Evolutionary conservation across 176 grass and related monocot species (phyloP), one percentile per base, ranked within the genome.

Genomic region (Raddia distichophylla): DNA sequence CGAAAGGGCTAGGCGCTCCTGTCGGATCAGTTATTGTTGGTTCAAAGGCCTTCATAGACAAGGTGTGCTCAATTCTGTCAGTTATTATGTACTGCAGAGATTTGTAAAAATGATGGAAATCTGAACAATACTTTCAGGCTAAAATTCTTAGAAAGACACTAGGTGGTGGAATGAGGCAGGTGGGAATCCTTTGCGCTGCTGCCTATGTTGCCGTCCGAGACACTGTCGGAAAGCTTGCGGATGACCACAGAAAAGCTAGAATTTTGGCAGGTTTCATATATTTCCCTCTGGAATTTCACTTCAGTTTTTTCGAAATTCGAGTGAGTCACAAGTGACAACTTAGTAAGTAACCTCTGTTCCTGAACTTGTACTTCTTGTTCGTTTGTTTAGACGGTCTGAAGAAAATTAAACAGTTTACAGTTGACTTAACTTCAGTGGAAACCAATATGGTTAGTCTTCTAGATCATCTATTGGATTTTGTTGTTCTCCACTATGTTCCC

Each of bases 151-250:
- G 97, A 86, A 99, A 99, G 85, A 95, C 91, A 2, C 74, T 99
- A 71, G 97, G 97, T 73, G 97, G 97, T 86, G 97, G 97, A 16
- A 96, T 99, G 97, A 93, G 97, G 69, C 97, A 99, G 81, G 76
- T 95, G n/a, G 93, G 93, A 76, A 64, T 99, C 75, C 89, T 99
- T 60, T 99, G 91, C 75, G 93, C 97, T 40, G 97, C 97, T 12
- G 97, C 93, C 61, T 54, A 85, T 79, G 89, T 99, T 67, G 96
- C 82, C 7, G 80, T 99, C 59, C 91, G 48, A 5, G 97, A 99
- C 60, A 93, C 55, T 5, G 59, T 93, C 27, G 72, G 64, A 37
- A 99, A 93, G 64, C 93, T 96, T 78, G 83, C 32, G 0, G 97
- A 96, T 83, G 97, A 99, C 77, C 97, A 99, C 37, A 89, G 68